These are phyloP conservation scores for Myriosclerotinia duriaeana DNA, from an alignment of 2,329 filamentous ascomycete genomes.

Conservation along the genomic window DNA sequence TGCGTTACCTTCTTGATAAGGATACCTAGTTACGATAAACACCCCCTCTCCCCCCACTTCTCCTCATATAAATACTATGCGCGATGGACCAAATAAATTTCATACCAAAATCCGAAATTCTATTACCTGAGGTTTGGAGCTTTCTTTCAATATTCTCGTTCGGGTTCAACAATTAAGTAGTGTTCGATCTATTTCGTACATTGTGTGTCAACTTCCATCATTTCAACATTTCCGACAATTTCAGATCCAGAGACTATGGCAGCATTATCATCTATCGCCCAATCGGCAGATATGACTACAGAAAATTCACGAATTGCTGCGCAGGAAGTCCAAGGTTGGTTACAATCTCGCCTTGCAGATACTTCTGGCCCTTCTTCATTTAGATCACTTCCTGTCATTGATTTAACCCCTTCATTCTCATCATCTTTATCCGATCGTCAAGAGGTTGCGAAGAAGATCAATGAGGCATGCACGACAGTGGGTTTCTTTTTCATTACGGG, in stretches of 20 bases:
- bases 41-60: background rate
- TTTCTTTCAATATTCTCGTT: no score
- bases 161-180: no score
- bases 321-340: constrained; percentile 35
- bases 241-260: background rate
- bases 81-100: no score
- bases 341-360: constrained; percentile 32
- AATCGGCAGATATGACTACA: background rate
- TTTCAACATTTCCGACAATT: background rate
- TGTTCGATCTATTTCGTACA: no score
- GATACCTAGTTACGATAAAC: constrained; percentile 1
- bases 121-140: no score
- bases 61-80: background rate
- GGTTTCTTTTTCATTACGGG: constrained; percentile 45
- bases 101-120: no score
- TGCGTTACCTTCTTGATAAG: background rate
- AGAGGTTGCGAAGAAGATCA: constrained; percentile 35
- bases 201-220: no score
- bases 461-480: constrained; percentile 36
- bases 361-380: constrained; percentile 31
- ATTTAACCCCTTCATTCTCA: constrained; percentile 38
- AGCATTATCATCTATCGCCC: background rate
- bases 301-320: constrained; percentile 28
- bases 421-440: constrained; percentile 33
- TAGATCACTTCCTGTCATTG: constrained; percentile 38